phyloP scores from a whole-genome alignment of 495 filamentous ascomycete genomes.

The Pseudevernia furfuracea region DNA sequence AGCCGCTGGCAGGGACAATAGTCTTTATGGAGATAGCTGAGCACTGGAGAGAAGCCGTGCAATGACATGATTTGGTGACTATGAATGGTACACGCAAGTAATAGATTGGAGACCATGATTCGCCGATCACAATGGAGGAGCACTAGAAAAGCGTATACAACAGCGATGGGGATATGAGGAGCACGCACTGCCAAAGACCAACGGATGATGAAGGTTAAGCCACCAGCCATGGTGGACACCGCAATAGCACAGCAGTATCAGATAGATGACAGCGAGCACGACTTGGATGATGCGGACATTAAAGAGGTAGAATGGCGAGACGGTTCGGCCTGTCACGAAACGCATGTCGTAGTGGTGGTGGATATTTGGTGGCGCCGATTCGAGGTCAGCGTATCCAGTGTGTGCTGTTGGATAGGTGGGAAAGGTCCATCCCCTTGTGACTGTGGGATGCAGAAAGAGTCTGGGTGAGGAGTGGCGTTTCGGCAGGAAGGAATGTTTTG shows the following conservation, averaged over 20 bases:
- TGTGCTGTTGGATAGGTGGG: background rate
- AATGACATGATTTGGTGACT: background rate
- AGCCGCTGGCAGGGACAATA: background rate
- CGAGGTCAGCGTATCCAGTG: background rate
- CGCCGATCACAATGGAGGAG: background rate
- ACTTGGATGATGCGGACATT: slow-evolving; percentile 14
- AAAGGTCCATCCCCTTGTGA: background rate
- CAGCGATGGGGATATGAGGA: background rate
- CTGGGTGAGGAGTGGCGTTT: background rate
- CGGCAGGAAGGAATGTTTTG: background rate
- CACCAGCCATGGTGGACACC: slow-evolving; percentile 20
- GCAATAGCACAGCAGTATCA: slow-evolving; percentile 14
- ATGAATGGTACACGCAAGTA: background rate
- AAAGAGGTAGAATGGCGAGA: slow-evolving; percentile 8
- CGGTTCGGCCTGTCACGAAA: background rate
- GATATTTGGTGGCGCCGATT: background rate
- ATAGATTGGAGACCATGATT: background rate
- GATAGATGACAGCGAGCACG: slow-evolving; percentile 12
- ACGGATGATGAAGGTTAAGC: slow-evolving; percentile 13
- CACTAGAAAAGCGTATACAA: background rate
- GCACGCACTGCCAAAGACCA: slow-evolving; percentile 17
- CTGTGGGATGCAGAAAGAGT: background rate
- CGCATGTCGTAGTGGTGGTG: background rate
- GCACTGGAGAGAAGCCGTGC: background rate
- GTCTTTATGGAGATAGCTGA: background rate